Evolutionary conservation across 192 early-diverging fungal species (phyloP).

Genomic region (Coemansia sp.): DNA sequence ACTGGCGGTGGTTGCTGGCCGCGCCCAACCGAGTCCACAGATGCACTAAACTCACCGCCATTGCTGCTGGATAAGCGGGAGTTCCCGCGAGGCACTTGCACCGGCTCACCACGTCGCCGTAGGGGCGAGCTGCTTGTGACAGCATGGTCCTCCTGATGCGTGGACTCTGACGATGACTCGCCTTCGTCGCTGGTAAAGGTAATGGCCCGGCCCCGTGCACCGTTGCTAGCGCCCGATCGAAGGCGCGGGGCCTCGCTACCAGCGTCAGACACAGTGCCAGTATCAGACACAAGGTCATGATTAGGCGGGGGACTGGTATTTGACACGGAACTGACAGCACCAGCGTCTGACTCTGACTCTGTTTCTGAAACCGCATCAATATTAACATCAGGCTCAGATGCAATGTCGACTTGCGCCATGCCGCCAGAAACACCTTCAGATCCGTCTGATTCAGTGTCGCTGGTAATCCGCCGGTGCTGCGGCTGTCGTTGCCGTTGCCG

Average conservation of each 20-base stretch:
- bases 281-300: no score
- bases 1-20: background rate
- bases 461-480: constrained; percentile 29
- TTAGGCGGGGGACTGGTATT: background rate
- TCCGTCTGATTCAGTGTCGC: constrained; percentile 31
- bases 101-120: background rate
- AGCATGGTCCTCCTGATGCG: constrained; percentile 7
- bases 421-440: constrained; percentile 8
- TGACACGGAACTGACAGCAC: background rate
- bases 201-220: constrained; percentile 4
- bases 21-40: background rate
- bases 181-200: constrained; percentile 11
- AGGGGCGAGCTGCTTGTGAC: background rate
- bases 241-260: background rate
- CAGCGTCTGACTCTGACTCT: constrained; percentile 8
- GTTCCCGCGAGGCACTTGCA: constrained; percentile 26
- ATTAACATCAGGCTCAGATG: background rate
- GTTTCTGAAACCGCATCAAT: constrained; percentile 20
- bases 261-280: background rate
- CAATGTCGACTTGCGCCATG: constrained; percentile 14
- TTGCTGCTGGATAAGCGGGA: constrained; percentile 9
- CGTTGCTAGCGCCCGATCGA: background rate
- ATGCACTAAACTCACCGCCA: background rate
- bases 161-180: no score
- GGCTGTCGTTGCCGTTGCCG: constrained; percentile 24